Base-by-base conservation (phyloP, 2,329 filamentous ascomycete species). In the Arthrobotrys megalospora region DNA sequence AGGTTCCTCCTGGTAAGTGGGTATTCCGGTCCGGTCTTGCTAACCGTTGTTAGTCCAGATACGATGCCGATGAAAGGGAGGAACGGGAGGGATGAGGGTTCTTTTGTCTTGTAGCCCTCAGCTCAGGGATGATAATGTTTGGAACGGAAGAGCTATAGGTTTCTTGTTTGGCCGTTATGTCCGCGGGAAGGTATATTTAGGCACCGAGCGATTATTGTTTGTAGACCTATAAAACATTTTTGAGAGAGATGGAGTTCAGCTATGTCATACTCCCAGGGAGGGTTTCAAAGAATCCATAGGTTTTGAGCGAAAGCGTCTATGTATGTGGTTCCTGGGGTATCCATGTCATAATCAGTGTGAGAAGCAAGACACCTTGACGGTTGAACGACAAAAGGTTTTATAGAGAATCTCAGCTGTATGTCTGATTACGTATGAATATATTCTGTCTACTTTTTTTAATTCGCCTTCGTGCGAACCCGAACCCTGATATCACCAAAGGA, bases 271-370 rank as follows among this genome's bases (percentile, higher is more conserved):
- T 80, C 19, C n/a, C 10, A 65, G 12, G 38, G 16, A 41, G 14
- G n/a, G 1, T 41, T 65, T 12, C n/a, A n/a, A 65, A 6, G 11
- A 11, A 16, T 41, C 10, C 7, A 34, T 45, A 41, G 45, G 24
- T 32, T 45, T 47, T 34, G 41, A 47, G 32, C 6, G 32, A 65
- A 88, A 87, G 12, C 84, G 85, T 50, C 85, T 83, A 80, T 85
- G 85, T 82, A 89, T 88, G 43, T 90, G 83, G 16, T 48, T 21
- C 11, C 43, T 48, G 19, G 45, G 45, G 45, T 48, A 48, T 48
- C 45, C 45, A 48, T 48, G 45, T 45, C 14, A n/a, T 45, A 11
- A 12, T n/a, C n/a, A 16, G 1, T n/a, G 41, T 12, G n/a, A 45
- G n/a, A 28, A 28, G 24, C 24, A 28, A 28, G 24, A 28, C 24